phyloP scores from a whole-genome alignment of 768 basidiomycete species.

The Suillus discolor region DNA sequence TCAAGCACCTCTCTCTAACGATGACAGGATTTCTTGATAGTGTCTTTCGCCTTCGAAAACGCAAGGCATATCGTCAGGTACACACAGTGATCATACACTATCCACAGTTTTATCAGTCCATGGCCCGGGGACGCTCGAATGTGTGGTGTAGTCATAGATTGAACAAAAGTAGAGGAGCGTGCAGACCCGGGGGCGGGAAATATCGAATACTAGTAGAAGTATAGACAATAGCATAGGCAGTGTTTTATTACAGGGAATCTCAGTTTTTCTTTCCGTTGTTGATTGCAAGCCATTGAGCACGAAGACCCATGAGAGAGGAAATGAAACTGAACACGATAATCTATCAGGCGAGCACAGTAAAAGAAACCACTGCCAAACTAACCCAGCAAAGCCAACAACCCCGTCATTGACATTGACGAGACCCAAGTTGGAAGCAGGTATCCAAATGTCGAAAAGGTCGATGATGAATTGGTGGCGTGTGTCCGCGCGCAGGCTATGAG shows the following conservation, averaged over 20 bases:
- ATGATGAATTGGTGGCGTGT: conserved; percentile 80
- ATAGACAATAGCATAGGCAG: not conserved
- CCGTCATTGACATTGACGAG: conserved; percentile 83
- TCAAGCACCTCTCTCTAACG: not conserved
- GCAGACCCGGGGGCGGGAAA: too few relatives aligned
- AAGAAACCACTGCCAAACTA: conserved; percentile 28
- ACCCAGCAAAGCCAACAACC: conserved; percentile 85
- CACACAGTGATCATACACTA: not conserved
- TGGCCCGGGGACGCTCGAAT: not conserved
- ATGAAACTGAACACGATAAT: conserved; percentile 49
- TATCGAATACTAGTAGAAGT: not conserved
- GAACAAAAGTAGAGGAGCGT: not conserved
- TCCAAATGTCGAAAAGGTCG: conserved; percentile 86
- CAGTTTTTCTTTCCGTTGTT: conserved; percentile 41
- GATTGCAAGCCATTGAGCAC: conserved; percentile 65
- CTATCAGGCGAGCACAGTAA: conserved; percentile 8
- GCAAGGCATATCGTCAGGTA: not conserved
- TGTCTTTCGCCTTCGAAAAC: not conserved
- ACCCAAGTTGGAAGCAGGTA: conserved; percentile 84
- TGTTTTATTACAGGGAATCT: not conserved
- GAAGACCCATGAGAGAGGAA: conserved; percentile 70
- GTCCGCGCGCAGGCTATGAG: conserved; percentile 58
- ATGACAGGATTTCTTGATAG: not conserved
- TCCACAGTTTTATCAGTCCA: too few relatives aligned
- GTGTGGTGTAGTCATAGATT: not conserved